Percentiles rank a stretch among this genome's conserved stretches.
Evolutionary conservation across 176 grass and related monocot species (phyloP).

Genomic region (Oropetium thomaeum): DNA sequence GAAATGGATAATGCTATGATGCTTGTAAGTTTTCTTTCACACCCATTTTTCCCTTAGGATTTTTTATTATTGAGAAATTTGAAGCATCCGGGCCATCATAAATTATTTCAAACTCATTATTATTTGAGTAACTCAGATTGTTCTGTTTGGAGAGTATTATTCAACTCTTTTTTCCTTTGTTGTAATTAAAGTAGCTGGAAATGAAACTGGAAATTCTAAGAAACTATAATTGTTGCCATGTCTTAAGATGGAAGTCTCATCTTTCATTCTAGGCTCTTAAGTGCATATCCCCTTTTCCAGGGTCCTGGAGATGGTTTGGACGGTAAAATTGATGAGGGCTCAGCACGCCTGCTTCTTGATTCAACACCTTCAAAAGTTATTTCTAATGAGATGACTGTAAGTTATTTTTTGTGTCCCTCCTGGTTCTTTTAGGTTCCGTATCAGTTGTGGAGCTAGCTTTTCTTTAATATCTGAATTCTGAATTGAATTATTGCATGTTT

Average conservation of each 20-base stretch:
- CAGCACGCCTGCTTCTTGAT: conserved; percentile 79
- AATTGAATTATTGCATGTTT: conserved; percentile 22
- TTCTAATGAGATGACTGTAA: conserved; percentile 85
- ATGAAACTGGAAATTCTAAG: conserved; percentile 1
- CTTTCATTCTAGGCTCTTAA: conserved; percentile 22
- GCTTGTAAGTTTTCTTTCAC: conserved; percentile 62
- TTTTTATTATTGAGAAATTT: neutral
- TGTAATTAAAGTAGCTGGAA: conserved; percentile 16
- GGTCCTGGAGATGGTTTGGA: conserved; percentile 77
- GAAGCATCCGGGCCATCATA: neutral
- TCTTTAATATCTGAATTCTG: neutral
- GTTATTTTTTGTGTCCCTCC: conserved; percentile 13
- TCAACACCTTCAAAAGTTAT: conserved; percentile 89
- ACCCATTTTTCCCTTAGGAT: neutral
- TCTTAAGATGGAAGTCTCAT: neutral
- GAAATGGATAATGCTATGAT: conserved; percentile 64
- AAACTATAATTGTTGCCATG: neutral
- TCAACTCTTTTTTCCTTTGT: conserved; percentile 1
- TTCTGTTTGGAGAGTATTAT: conserved; percentile 8
- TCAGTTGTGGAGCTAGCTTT: neutral
- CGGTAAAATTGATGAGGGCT: conserved; percentile 81
- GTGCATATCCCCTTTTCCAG: conserved; percentile 41
- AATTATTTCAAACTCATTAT: neutral
- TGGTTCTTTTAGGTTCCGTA: conserved; percentile 9
- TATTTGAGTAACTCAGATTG: neutral